Percentiles rank a stretch among this genome's conserved stretches.
These are phyloP conservation scores for Aspergillus cristatus DNA, from an alignment of 495 filamentous ascomycete genomes.

Conservation along the genomic window DNA sequence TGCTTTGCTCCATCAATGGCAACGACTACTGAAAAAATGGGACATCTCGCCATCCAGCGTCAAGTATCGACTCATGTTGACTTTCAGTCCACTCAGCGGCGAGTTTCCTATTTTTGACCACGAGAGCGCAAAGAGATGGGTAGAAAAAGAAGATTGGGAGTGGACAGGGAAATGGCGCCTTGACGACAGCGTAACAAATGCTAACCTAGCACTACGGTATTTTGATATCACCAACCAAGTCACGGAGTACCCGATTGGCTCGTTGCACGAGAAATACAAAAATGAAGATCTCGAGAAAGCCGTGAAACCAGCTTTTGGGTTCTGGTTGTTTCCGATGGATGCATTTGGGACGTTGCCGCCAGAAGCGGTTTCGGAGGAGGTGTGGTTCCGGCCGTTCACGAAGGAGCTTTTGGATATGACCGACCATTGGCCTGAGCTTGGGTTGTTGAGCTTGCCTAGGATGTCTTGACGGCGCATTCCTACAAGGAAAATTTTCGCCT, in stretches of 20 bases:
- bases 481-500: no score
- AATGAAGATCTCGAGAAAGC: conserved; percentile 4
- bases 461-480: no score
- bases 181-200: not conserved
- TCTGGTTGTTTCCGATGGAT: conserved; percentile 3
- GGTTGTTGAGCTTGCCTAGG: no score
- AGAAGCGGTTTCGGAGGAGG: no score
- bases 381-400: no score
- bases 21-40: not conserved
- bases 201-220: no score
- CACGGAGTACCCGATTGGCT: not conserved
- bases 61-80: not conserved
- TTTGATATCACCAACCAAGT: no score
- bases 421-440: no score
- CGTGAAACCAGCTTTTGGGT: conserved; percentile 3
- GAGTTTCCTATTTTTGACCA: not conserved
- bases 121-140: not conserved
- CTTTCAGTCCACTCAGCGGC: not conserved
- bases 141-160: not conserved
- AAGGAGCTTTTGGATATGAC: no score
- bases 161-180: not conserved
- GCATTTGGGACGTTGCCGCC: no score
- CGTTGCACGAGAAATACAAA: not conserved
- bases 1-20: not conserved
- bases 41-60: not conserved